Conservation (phyloP, 2,329 filamentous ascomycete genomes). For the Penicillium frequentans region DNA sequence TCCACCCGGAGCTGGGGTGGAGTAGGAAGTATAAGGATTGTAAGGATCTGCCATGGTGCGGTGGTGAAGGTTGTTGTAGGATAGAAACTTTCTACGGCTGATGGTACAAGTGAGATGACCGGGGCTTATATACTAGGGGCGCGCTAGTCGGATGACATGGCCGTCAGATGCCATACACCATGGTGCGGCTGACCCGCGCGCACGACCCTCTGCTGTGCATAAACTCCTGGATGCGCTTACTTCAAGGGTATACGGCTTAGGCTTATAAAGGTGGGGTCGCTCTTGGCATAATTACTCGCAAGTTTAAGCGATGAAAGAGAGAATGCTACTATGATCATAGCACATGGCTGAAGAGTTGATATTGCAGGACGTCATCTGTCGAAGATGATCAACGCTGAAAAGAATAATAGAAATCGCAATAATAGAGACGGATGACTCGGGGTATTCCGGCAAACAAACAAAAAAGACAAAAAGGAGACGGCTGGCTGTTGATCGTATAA, state of each 20-base stretch:
- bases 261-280: slow-evolving; percentile 1
- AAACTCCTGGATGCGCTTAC: slow-evolving; percentile 10
- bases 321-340: not conserved
- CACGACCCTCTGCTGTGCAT: slow-evolving; percentile 20
- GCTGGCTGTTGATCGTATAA: slow-evolving; percentile 9
- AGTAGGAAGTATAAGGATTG: slow-evolving; percentile 39
- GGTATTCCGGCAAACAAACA: slow-evolving; percentile 29
- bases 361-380: slow-evolving; percentile 17
- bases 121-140: not conserved
- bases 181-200: slow-evolving; percentile 28
- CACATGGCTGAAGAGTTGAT: slow-evolving; percentile 8
- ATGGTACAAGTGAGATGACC: not conserved
- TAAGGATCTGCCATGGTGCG: slow-evolving; percentile 54
- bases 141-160: slow-evolving; percentile 22
- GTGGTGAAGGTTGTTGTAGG: not conserved
- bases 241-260: slow-evolving; percentile 1
- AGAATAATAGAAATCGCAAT: not conserved
- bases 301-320: not conserved
- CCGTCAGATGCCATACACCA: slow-evolving; percentile 13
- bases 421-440: slow-evolving; percentile 24
- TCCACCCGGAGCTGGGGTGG: slow-evolving; percentile 25
- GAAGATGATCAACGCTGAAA: slow-evolving; percentile 7
- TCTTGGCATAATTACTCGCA: not conserved
- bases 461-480: slow-evolving; percentile 14
- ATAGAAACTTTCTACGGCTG: not conserved